These are phyloP conservation scores for Zizania latifolia DNA, from an alignment of 176 grass and related monocot species.

Conservation along the genomic window DNA sequence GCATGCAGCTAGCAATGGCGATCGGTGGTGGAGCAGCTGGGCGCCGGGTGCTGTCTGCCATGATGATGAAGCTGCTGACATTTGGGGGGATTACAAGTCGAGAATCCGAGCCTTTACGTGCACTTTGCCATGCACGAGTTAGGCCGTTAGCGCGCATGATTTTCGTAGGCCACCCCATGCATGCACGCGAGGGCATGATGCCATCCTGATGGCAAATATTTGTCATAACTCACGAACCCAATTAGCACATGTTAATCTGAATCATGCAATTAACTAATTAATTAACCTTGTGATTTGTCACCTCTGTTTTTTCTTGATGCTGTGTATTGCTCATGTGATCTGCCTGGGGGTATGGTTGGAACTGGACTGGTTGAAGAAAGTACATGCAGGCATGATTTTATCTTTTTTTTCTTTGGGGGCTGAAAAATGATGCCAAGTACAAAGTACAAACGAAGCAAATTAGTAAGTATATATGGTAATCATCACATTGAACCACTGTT, in stretches of 20 bases:
- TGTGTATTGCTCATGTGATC: neutral
- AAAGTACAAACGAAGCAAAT: neutral
- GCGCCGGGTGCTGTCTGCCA: slow-evolving; percentile 29
- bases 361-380: neutral
- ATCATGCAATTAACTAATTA: neutral
- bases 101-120: slow-evolving; percentile 12
- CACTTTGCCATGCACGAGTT: slow-evolving; percentile 41
- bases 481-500: slow-evolving; percentile 11
- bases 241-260: neutral
- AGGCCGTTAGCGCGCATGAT: slow-evolving; percentile 37
- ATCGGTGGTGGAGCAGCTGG: slow-evolving; percentile 10
- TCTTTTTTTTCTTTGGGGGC: neutral
- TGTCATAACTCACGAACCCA: slow-evolving; percentile 23
- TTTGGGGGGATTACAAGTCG: neutral
- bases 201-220: slow-evolving; percentile 47
- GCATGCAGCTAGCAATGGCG: slow-evolving; percentile 23
- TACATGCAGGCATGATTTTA: neutral
- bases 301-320: neutral
- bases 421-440: neutral
- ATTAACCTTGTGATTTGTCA: neutral
- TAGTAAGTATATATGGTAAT: neutral
- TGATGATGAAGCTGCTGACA: slow-evolving; percentile 14
- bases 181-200: slow-evolving; percentile 8
- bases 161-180: slow-evolving; percentile 19
- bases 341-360: neutral